Evolutionary conservation across 768 basidiomycete genomes (phyloP).

Genomic region (Agrocybe chaxingu): DNA sequence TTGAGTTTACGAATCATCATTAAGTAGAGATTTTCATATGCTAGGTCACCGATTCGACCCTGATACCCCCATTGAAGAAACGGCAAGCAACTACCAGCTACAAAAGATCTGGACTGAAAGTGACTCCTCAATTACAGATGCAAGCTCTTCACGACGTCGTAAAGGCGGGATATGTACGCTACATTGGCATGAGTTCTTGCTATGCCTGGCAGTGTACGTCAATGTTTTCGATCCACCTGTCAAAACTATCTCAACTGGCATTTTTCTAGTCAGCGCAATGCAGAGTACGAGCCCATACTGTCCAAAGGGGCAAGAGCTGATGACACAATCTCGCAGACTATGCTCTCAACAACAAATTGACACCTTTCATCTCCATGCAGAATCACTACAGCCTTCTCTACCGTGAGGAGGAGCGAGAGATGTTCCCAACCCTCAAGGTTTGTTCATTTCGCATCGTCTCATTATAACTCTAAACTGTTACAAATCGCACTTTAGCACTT

Average conservation of each 20-base stretch:
- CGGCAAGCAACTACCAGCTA: slow-evolving; percentile 23
- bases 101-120: neutral
- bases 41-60: slow-evolving; percentile 54
- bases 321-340: slow-evolving; percentile 35
- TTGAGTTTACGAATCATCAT: neutral
- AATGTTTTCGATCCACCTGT: neutral
- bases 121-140: slow-evolving; percentile 38
- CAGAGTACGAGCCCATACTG: slow-evolving; percentile 53
- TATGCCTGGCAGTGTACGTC: slow-evolving; percentile 53
- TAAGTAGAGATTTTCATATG: slow-evolving; percentile 9
- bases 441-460: neutral
- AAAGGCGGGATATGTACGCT: slow-evolving; percentile 59
- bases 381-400: slow-evolving; percentile 57
- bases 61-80: slow-evolving; percentile 58
- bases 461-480: neutral
- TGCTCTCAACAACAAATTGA: slow-evolving; percentile 49
- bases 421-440: slow-evolving; percentile 55
- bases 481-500: slow-evolving; percentile 28
- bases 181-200: slow-evolving; percentile 60
- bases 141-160: slow-evolving; percentile 68
- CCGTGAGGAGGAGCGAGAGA: slow-evolving; percentile 59
- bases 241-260: neutral
- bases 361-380: slow-evolving; percentile 64
- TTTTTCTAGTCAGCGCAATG: slow-evolving; percentile 46
- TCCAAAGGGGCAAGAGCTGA: slow-evolving; percentile 37